These are phyloP conservation scores for Starmerella tilneyi DNA, from an alignment of 805 yeast genomes.

Conservation along the genomic window DNA sequence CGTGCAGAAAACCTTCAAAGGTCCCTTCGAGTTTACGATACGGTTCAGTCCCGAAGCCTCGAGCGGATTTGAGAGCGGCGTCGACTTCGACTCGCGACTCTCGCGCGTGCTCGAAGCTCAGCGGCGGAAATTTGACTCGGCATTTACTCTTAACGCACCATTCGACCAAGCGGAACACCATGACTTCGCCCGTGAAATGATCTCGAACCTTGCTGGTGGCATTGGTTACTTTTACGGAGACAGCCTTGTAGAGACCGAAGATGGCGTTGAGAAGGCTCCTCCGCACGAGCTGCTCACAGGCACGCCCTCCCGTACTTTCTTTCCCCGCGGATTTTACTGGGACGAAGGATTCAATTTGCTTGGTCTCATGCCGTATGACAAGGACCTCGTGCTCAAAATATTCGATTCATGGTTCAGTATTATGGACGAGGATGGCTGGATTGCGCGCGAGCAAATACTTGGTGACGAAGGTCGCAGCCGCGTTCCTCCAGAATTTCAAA, in stretches of 20 bases:
- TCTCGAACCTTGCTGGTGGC: slow-evolving; percentile 83
- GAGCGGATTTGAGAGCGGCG: slow-evolving; percentile 15
- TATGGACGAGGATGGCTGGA: slow-evolving; percentile 90
- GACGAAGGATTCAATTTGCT: slow-evolving; percentile 94
- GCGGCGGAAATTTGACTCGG: slow-evolving; percentile 25
- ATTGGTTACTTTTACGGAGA: slow-evolving; percentile 80
- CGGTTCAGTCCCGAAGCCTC: slow-evolving; percentile 38
- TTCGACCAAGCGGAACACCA: slow-evolving; percentile 38
- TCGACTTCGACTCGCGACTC: slow-evolving; percentile 27
- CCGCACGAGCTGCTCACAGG: slow-evolving; percentile 54
- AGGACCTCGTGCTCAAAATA: slow-evolving; percentile 70
- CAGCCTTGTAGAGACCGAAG: slow-evolving; percentile 61
- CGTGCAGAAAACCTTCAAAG: slow-evolving; percentile 65
- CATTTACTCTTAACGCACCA: slow-evolving; percentile 39
- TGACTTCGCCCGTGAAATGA: slow-evolving; percentile 62
- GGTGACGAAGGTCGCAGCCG: slow-evolving; percentile 83
- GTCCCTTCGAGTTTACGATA: slow-evolving; percentile 65
- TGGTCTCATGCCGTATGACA: slow-evolving; percentile 72
- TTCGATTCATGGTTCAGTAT: slow-evolving; percentile 76
- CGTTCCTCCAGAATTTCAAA: slow-evolving; percentile 74
- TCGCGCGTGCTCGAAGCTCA: slow-evolving; percentile 35
- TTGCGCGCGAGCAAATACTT: slow-evolving; percentile 87
- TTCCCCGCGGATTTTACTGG: slow-evolving; percentile 97
- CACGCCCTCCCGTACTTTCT: slow-evolving; percentile 86
- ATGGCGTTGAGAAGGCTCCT: slow-evolving; percentile 23